Base-by-base conservation (phyloP, 2,329 filamentous ascomycete species). In the Ascosphaera apis region DNA sequence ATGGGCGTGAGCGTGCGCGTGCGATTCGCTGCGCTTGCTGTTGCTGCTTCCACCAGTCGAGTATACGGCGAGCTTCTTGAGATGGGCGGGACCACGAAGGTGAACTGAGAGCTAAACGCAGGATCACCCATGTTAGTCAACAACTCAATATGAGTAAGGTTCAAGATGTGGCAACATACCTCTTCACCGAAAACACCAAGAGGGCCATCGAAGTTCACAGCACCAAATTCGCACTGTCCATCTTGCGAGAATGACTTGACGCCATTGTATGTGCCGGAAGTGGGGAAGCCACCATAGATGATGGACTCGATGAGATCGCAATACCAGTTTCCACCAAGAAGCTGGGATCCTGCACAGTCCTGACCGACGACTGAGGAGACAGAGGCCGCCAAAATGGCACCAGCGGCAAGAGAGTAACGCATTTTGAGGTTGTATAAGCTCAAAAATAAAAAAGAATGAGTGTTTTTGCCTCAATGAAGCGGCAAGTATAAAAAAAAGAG, bases 61-160 rank as follows among this genome's bases (percentile, higher is more conserved):
- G 53, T 82, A 84, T 37, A 72, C 71, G 8, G 76, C 78, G 37
- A 82, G 62, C 44, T 78, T 65, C 48, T 69, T 70, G 21, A 84
- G 50, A 28, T 66, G 56, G 44, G 79, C 52, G 1, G 78, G 77
- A 2, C 78, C 79, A 44, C 77, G 72, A 48, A 83, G 63, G 50
- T 81, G 73, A 41, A 80, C 53, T 1, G 76, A 79, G 19, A 83
- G 60, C 76, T 81, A 40, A 31, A 27, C n/a, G 17, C n/a, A 11
- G 27, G 16, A 19, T 31, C 30, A 19, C 32, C 3, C 36, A 37
- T 8, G 37, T 47, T 42, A 45, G 40, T 27, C 23, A 15, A 34
- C 28, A 23, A 17, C 15, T 21, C 3, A 19, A 7, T 25, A 19
- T 23, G 16, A 15, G 13, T 15, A 27, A 28, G 21, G 21, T 2